phyloP scores from a whole-genome alignment of 148 eudicot species.

The Silene uniflora region DNA sequence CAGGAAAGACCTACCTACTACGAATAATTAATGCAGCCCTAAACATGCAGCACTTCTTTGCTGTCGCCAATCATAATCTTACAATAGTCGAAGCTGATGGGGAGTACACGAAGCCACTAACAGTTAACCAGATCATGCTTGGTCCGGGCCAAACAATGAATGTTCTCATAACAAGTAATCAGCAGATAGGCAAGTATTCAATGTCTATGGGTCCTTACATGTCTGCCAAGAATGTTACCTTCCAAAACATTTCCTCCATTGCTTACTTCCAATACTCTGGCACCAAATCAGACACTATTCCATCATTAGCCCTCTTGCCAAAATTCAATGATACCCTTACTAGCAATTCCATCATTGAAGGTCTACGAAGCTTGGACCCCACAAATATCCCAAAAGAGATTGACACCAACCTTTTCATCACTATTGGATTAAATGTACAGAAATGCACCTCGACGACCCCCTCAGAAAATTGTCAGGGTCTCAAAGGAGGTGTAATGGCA shows the following conservation, averaged over 20 bases:
- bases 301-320: conserved; percentile 44
- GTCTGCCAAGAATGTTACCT: conserved; percentile 51
- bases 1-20: conserved; percentile 57
- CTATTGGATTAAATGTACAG: conserved; percentile 56
- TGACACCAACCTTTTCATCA: conserved; percentile 55
- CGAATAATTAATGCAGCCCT: conserved; percentile 56
- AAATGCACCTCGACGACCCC: conserved; percentile 44
- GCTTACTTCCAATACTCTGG: conserved; percentile 55
- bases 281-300: conserved; percentile 27
- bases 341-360: conserved; percentile 45
- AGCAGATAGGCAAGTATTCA: conserved; percentile 41
- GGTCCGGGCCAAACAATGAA: conserved; percentile 65
- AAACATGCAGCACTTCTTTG: conserved; percentile 58
- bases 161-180: conserved; percentile 49
- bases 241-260: conserved; percentile 46
- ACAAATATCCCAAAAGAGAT: conserved; percentile 44
- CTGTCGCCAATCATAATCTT: conserved; percentile 58
- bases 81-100: conserved; percentile 66
- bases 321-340: conserved; percentile 44
- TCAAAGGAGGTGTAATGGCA: conserved; percentile 51
- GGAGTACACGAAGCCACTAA: conserved; percentile 52
- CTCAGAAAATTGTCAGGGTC: conserved; percentile 40
- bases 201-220: conserved; percentile 62
- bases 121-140: conserved; percentile 45
- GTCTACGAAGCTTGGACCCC: conserved; percentile 42